A percentile compares a stretch with the other conserved stretches of the same genome.
phyloP scores from a whole-genome alignment of 2,329 filamentous ascomycete species.

The Bipolaris sorokiniana region DNA sequence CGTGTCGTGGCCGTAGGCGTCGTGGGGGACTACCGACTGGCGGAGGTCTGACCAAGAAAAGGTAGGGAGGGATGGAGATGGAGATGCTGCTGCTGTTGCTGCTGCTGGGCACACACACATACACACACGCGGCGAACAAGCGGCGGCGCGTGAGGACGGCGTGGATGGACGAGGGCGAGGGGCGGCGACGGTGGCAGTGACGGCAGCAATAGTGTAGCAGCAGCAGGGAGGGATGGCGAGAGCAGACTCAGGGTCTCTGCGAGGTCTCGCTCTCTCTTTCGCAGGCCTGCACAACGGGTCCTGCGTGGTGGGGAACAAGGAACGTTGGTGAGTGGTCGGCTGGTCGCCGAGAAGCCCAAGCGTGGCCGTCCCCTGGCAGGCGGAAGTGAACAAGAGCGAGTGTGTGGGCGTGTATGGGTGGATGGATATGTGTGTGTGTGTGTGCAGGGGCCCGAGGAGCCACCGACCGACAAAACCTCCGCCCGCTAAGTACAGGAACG shows the following conservation, averaged over 20 bases:
- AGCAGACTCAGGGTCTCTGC: constrained; percentile 6
- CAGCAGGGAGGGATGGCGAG: background rate
- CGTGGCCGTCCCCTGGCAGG: constrained; percentile 8
- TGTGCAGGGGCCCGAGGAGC: constrained; percentile 14
- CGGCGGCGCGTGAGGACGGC: background rate
- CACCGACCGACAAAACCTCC: constrained; percentile 11
- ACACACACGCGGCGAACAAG: background rate
- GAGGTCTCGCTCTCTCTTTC: background rate
- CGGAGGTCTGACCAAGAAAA: background rate
- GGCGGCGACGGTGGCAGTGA: background rate
- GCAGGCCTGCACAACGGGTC: constrained; percentile 1
- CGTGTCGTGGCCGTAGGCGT: background rate
- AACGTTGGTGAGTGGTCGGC: constrained; percentile 6
- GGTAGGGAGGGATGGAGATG: background rate
- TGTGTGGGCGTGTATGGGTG: constrained; percentile 7
- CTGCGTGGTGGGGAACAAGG: constrained; percentile 17
- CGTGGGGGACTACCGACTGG: background rate
- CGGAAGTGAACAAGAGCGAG: background rate
- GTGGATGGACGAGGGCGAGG: background rate
- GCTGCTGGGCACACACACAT: too few relatives aligned
- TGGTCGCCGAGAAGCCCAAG: constrained; percentile 9
- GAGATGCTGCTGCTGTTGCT: too few relatives aligned
- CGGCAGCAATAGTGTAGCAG: background rate
- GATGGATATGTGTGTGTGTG: background rate
- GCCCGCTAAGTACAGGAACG: constrained; percentile 9